These are phyloP conservation scores for Cordyceps militaris DNA, from an alignment of 2,329 filamentous ascomycete genomes.

Conservation along the genomic window DNA sequence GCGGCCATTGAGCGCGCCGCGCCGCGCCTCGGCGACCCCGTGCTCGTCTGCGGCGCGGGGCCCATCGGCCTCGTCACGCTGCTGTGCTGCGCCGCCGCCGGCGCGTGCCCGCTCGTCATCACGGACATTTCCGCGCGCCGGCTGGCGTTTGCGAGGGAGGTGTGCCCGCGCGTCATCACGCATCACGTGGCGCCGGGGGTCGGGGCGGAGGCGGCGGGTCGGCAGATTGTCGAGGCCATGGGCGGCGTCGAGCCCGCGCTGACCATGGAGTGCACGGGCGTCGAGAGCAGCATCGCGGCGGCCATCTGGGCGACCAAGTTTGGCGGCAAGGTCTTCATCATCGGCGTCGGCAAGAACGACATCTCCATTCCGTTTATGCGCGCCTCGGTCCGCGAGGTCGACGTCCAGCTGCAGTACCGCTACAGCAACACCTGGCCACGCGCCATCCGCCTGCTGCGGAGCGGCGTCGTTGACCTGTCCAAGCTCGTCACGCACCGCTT, in stretches of 20 bases:
- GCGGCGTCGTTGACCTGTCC: slow-evolving; percentile 72
- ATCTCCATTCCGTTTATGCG: slow-evolving; percentile 96
- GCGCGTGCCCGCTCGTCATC: slow-evolving; percentile 84
- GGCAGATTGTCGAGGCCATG: slow-evolving; percentile 57
- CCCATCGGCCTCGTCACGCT: slow-evolving; percentile 89
- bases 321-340: slow-evolving; percentile 93
- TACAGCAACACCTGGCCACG: slow-evolving; percentile 96
- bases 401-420: slow-evolving; percentile 93
- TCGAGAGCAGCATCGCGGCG: slow-evolving; percentile 78
- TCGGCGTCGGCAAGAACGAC: slow-evolving; percentile 91
- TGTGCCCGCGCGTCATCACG: slow-evolving; percentile 72
- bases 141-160: slow-evolving; percentile 73
- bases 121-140: slow-evolving; percentile 90
- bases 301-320: slow-evolving; percentile 91
- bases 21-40: slow-evolving; percentile 75
- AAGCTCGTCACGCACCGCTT: slow-evolving; percentile 86
- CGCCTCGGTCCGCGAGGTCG: slow-evolving; percentile 82
- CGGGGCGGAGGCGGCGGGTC: slow-evolving; percentile 62
- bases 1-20: slow-evolving; percentile 75
- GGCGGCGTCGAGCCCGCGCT: slow-evolving; percentile 75
- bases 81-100: slow-evolving; percentile 76
- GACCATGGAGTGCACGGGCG: slow-evolving; percentile 88
- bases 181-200: slow-evolving; percentile 62
- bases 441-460: slow-evolving; percentile 81
- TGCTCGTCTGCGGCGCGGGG: slow-evolving; percentile 85